These are phyloP conservation scores for Pythium sp. DNA, from an alignment of 352 stramenopile genomes.

Conservation along the genomic window DNA sequence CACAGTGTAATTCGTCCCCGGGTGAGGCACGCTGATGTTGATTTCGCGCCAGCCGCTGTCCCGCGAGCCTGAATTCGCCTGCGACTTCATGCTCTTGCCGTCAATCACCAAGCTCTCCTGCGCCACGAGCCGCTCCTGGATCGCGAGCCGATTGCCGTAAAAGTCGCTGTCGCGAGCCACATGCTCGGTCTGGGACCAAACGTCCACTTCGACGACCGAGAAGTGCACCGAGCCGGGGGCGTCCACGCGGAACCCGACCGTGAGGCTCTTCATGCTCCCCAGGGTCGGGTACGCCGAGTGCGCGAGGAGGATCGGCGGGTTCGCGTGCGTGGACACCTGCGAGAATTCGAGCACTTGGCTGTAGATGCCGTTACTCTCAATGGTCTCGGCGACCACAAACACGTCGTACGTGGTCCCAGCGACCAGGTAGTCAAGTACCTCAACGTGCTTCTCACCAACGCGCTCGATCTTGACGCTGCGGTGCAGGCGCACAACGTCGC, in stretches of 20 bases:
- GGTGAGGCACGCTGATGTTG: conserved; percentile 46
- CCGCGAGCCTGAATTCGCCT: conserved; percentile 10
- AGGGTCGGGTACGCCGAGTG: conserved; percentile 65
- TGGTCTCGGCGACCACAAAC: conserved; percentile 55
- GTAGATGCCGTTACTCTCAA: conserved; percentile 59
- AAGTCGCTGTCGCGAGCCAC: conserved; percentile 43
- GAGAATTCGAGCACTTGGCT: conserved; percentile 38
- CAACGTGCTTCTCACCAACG: conserved; percentile 30
- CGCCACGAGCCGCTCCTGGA: conserved; percentile 50
- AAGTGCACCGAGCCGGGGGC: conserved; percentile 55
- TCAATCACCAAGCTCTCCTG: conserved; percentile 39
- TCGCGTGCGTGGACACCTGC: conserved; percentile 55
- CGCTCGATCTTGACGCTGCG: conserved; percentile 36
- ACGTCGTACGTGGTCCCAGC: conserved; percentile 63
- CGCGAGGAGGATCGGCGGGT: conserved; percentile 59
- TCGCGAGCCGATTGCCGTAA: conserved; percentile 65
- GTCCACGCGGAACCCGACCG: conserved; percentile 64
- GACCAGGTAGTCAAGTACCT: conserved; percentile 61
- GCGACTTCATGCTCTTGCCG: conserved; percentile 20
- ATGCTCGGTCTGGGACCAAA: conserved; percentile 31
- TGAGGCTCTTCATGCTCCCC: conserved; percentile 42
- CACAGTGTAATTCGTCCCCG: conserved; percentile 66
- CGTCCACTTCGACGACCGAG: conserved; percentile 40
- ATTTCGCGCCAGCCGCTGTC: conserved; percentile 54
- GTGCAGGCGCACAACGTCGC: conserved; percentile 52